phyloP scores from a whole-genome alignment of 441 rosid species.

The Pelargonium citronellum region DNA sequence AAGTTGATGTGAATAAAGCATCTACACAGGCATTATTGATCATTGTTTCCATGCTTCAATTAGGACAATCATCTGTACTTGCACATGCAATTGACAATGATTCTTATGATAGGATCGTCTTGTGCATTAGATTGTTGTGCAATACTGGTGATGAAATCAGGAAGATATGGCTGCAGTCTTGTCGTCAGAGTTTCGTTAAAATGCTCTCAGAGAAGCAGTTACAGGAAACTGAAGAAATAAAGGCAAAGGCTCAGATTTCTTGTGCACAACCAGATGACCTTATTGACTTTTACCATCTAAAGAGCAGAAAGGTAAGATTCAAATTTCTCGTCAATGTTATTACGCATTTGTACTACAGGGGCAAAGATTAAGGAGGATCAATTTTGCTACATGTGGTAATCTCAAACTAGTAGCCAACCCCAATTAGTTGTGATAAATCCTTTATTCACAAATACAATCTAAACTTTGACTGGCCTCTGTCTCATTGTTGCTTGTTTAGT shows the following conservation, averaged over 20 bases:
- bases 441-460: no score
- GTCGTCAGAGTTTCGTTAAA: conserved; percentile 76
- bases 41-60: conserved; percentile 70
- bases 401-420: no score
- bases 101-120: conserved; percentile 64
- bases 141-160: conserved; percentile 62
- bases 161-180: conserved; percentile 78
- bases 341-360: no score
- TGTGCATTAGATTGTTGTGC: conserved; percentile 67
- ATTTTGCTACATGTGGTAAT: no score
- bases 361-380: no score
- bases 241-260: conserved; percentile 81
- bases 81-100: conserved; percentile 80
- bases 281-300: conserved; percentile 82
- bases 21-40: conserved; percentile 55
- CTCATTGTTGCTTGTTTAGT: no score
- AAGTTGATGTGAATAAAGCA: conserved; percentile 63
- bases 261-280: conserved; percentile 88
- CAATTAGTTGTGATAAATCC: no score
- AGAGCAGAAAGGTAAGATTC: conserved; percentile 67
- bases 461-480: no score
- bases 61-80: conserved; percentile 74
- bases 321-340: no score
- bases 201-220: conserved; percentile 89
- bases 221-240: conserved; percentile 68